phyloP scores from a whole-genome alignment of 2,329 filamentous ascomycete species.

The Talaromyces sp. region DNA sequence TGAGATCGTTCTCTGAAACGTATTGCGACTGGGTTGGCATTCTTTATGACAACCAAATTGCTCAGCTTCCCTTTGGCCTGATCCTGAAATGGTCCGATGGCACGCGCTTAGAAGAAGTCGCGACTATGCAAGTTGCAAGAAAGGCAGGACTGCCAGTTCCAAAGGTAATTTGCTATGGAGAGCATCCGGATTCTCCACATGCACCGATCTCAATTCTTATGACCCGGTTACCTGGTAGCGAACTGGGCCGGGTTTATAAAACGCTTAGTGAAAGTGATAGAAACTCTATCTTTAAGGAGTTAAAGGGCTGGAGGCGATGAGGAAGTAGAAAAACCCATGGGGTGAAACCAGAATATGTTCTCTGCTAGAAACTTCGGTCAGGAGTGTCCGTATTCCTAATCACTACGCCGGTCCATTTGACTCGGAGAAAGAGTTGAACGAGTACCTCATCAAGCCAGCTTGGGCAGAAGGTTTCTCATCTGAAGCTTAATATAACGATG shows the following conservation, averaged over 20 bases:
- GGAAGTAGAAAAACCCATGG: slow-evolving; percentile 25
- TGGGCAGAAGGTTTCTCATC: slow-evolving; percentile 14
- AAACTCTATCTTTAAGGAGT: slow-evolving; percentile 23
- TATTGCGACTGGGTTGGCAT: slow-evolving; percentile 28
- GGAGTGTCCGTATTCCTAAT: slow-evolving; percentile 24
- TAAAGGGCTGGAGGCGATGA: slow-evolving; percentile 29
- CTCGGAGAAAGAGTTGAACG: slow-evolving; percentile 19
- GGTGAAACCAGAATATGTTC: slow-evolving; percentile 25
- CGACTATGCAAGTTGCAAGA: slow-evolving; percentile 29
- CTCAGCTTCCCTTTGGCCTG: slow-evolving; percentile 33
- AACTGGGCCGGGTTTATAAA: slow-evolving; percentile 27
- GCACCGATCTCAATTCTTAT: slow-evolving; percentile 34
- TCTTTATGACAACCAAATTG: slow-evolving; percentile 28
- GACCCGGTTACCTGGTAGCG: slow-evolving; percentile 32
- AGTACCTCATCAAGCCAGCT: slow-evolving; percentile 16
- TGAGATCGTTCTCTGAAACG: slow-evolving; percentile 23
- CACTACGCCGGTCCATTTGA: slow-evolving; percentile 14
- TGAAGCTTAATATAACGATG: slow-evolving; percentile 15
- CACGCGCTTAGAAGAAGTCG: slow-evolving; percentile 30
- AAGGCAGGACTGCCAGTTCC: slow-evolving; percentile 28
- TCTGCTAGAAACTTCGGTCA: slow-evolving; percentile 22
- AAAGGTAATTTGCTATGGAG: slow-evolving; percentile 31
- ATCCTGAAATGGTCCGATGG: slow-evolving; percentile 36
- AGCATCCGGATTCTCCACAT: slow-evolving; percentile 27
- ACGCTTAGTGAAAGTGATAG: slow-evolving; percentile 23